Conservation (phyloP, 2,329 filamentous ascomycete genomes). For the Talaromyces sp. region DNA sequence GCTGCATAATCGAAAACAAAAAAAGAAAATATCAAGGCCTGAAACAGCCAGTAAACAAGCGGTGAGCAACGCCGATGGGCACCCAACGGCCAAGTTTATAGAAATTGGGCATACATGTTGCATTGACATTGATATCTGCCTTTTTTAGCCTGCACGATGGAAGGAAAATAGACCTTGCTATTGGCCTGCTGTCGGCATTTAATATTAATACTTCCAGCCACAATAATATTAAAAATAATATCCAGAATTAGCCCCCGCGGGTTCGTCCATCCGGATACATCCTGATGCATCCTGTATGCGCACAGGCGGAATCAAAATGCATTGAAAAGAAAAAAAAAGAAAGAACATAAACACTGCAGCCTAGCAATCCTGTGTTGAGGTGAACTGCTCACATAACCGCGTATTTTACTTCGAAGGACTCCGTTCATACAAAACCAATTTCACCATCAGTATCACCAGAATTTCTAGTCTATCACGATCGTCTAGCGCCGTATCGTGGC, state of each 20-base stretch:
- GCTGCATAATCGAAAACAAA: neutral
- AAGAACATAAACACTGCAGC: neutral
- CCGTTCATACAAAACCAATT: neutral
- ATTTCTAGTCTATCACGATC: neutral
- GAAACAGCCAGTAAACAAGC: neutral
- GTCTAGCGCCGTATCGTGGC: neutral
- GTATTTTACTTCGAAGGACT: neutral
- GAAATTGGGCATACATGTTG: neutral
- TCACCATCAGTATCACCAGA: constrained; percentile 5
- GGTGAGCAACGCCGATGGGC: neutral
- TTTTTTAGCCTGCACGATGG: neutral
- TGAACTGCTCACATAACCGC: neutral
- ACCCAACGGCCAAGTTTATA: neutral
- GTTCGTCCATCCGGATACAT: neutral
- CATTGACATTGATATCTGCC: neutral
- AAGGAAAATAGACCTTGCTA: neutral
- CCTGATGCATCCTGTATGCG: neutral
- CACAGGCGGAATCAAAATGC: constrained; percentile 34
- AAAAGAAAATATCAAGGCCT: neutral
- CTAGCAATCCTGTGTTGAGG: neutral
- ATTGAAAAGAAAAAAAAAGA: neutral
- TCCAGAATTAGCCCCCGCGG: neutral
- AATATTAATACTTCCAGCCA: neutral
- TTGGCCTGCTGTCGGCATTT: neutral
- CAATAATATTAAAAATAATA: neutral